Percentiles rank a stretch among this genome's conserved stretches.
These are phyloP conservation scores for Boletus reticulatus DNA, from an alignment of 768 basidiomycete species.

Conservation along the genomic window DNA sequence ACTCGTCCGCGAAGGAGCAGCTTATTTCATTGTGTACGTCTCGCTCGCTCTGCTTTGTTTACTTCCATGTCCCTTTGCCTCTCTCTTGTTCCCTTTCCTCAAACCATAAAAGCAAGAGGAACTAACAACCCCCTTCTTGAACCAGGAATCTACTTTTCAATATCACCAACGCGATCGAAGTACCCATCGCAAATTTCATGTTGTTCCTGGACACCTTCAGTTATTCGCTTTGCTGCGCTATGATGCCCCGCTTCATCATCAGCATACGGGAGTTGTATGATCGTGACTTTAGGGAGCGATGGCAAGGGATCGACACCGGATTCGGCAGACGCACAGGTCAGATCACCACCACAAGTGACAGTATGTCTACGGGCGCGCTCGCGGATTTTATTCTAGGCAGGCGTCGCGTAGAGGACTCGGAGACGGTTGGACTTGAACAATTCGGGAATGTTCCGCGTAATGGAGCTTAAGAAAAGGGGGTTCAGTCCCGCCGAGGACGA, in stretches of 20 bases:
- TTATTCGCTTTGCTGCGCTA: background rate
- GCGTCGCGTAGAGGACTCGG: background rate
- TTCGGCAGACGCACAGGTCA: background rate
- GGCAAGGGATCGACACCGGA: constrained; percentile 11
- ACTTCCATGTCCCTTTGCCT: background rate
- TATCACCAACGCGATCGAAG: no score
- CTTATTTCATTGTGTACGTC: constrained; percentile 17
- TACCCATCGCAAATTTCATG: background rate
- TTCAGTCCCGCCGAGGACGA: no score
- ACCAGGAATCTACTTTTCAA: constrained; percentile 5
- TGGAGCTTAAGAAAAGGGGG: no score
- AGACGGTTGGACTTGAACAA: background rate
- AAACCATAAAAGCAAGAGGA: background rate
- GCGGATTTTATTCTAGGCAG: no score
- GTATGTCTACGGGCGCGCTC: no score
- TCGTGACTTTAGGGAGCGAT: background rate
- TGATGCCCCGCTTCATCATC: constrained; percentile 18
- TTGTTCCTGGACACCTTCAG: background rate
- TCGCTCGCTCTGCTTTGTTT: background rate
- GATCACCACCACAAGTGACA: background rate
- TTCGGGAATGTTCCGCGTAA: background rate
- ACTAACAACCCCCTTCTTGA: background rate
- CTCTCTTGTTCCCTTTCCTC: background rate
- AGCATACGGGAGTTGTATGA: constrained; percentile 8
- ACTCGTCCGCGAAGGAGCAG: constrained; percentile 8